Evolutionary conservation across 2,329 filamentous ascomycete species (phyloP).

Genomic region (Ascochyta fabae): DNA sequence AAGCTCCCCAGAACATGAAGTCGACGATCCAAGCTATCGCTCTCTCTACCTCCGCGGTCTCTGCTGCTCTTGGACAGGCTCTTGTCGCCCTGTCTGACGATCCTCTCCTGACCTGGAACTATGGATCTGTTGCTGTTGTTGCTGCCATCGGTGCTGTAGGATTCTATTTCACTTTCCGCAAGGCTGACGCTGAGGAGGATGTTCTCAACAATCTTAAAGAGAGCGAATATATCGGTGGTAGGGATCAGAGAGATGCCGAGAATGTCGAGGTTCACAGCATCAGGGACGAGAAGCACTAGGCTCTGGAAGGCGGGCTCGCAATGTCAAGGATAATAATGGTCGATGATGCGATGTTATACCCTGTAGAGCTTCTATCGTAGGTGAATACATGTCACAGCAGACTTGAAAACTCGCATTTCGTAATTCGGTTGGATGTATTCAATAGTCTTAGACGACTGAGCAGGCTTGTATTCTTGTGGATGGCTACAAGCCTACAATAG

Average conservation of each 20-base stretch:
- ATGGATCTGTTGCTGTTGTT: conserved; percentile 41
- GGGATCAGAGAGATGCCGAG: conserved; percentile 26
- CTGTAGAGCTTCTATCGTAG: background rate
- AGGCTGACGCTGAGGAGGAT: conserved; percentile 43
- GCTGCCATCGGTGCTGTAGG: conserved; percentile 38
- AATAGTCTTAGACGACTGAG: no score
- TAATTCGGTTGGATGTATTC: no score
- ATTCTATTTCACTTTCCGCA: conserved; percentile 44
- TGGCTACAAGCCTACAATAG: no score
- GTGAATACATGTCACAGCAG: background rate
- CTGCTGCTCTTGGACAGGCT: conserved; percentile 41
- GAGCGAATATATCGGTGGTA: conserved; percentile 30
- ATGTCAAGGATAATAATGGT: background rate
- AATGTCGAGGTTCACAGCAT: conserved; percentile 20
- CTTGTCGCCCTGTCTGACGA: conserved; percentile 43
- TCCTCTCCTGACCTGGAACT: conserved; percentile 44
- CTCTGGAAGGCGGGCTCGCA: background rate
- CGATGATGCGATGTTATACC: conserved; percentile 4
- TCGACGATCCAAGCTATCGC: conserved; percentile 46
- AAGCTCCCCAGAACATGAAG: conserved; percentile 67
- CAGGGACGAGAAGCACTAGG: conserved; percentile 23
- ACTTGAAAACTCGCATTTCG: no score
- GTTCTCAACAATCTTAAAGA: conserved; percentile 40
- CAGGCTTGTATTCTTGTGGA: no score
- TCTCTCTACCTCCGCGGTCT: conserved; percentile 45